Conservation (phyloP, 805 yeast species). For the Barnettozyma pratensis region DNA sequence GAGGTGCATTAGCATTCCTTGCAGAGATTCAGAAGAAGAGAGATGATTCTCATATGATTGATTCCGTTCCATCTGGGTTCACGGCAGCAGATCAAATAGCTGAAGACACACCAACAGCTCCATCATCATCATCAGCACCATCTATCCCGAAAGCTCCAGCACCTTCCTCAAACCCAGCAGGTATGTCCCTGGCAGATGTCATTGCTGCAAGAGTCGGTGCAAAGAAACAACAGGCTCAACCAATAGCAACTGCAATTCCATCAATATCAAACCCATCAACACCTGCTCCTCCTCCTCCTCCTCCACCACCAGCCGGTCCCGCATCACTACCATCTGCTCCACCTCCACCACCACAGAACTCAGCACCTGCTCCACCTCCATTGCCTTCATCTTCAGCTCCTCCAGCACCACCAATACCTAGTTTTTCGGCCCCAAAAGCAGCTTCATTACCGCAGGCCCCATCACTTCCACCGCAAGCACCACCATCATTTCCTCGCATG, state of each 20-base stretch:
- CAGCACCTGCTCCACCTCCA: conserved; percentile 22
- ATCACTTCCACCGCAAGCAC: conserved; percentile 17
- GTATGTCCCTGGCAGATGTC: conserved; percentile 8
- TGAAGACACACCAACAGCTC: conserved; percentile 12
- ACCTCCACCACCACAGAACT: conserved; percentile 12
- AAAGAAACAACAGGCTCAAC: conserved; percentile 18
- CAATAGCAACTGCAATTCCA: conserved; percentile 24
- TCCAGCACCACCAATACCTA: conserved; percentile 13
- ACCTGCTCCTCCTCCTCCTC: conserved; percentile 4
- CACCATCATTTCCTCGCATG: conserved; percentile 5
- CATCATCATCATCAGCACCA: conserved; percentile 23
- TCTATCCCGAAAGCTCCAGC: conserved; percentile 14
- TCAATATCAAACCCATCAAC: conserved; percentile 6
- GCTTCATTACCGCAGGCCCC: conserved; percentile 14
- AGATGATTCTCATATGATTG: conserved; percentile 45
- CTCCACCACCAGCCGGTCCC: conserved; percentile 10
- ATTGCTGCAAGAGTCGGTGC: conserved; percentile 2
- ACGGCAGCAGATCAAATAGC: conserved; percentile 11
- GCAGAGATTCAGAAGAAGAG: conserved; percentile 54
- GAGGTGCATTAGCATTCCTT: conserved; percentile 44
- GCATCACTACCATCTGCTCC: conserved; percentile 11
- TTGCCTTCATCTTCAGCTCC: conserved; percentile 20
- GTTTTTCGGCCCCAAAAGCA: conserved; percentile 20
- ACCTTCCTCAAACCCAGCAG: conserved; percentile 11
- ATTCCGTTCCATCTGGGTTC: conserved; percentile 30